These are phyloP conservation scores for Mycena latifolia DNA, from an alignment of 768 basidiomycete species.

Conservation along the genomic window DNA sequence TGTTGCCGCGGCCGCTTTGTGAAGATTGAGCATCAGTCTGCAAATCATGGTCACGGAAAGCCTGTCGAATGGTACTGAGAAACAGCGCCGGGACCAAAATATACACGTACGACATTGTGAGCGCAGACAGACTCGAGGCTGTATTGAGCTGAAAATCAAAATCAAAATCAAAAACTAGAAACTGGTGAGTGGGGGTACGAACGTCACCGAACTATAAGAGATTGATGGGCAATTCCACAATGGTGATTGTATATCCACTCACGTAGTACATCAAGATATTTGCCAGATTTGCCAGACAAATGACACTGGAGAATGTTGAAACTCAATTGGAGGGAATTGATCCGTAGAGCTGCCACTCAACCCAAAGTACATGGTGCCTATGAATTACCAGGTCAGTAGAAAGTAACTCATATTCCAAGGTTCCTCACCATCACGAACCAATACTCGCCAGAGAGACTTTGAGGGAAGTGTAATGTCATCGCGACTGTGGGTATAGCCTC, in stretches of 20 bases:
- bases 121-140: neutral
- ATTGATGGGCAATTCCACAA: neutral
- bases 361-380: constrained; percentile 3
- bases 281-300: neutral
- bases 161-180: no score
- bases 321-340: no score
- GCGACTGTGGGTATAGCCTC: neutral
- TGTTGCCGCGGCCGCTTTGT: neutral
- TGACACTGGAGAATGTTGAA: neutral
- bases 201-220: neutral
- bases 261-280: neutral
- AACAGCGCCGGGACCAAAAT: neutral
- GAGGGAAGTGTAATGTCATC: neutral
- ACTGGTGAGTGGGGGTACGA: no score
- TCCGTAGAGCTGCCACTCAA: neutral
- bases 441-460: neutral
- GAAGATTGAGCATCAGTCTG: neutral
- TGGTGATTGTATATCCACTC: no score
- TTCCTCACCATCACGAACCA: neutral
- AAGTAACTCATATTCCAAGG: neutral
- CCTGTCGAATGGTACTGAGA: neutral
- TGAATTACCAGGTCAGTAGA: neutral
- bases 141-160: neutral
- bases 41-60: neutral
- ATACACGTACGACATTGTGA: neutral